Conservation (phyloP, 352 stramenopile species). For the Phytophthora brassicae region DNA sequence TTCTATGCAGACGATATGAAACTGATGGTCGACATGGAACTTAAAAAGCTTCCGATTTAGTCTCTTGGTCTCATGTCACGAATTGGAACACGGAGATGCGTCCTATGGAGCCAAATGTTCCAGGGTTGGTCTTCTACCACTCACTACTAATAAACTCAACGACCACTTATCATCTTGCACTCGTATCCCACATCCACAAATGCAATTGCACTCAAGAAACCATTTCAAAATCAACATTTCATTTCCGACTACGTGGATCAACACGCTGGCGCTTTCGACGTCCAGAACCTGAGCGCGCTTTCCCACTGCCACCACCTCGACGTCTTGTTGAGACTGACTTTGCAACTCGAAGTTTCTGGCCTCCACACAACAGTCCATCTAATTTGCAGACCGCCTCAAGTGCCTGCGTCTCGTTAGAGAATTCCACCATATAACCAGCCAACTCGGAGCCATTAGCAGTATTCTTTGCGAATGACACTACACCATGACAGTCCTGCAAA, state of each 20-base stretch:
- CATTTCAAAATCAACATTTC: constrained; percentile 9
- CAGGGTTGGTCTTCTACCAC: constrained; percentile 82
- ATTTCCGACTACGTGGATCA: constrained; percentile 51
- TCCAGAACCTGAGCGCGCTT: constrained; percentile 38
- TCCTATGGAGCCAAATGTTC: constrained; percentile 63
- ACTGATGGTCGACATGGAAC: no score
- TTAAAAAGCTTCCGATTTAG: no score
- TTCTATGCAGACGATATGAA: no score
- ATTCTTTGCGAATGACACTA: constrained; percentile 59
- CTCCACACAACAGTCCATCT: constrained; percentile 54
- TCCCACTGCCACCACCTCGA: constrained; percentile 25
- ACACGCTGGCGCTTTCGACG: constrained; percentile 73
- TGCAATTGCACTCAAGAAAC: neutral
- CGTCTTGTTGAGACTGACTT: constrained; percentile 22
- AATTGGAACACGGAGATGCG: constrained; percentile 51
- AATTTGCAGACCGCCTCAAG: constrained; percentile 45
- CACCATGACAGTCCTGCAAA: constrained; percentile 50
- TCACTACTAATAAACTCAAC: constrained; percentile 27
- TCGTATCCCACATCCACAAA: neutral
- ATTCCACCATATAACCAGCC: constrained; percentile 54
- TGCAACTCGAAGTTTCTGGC: constrained; percentile 49
- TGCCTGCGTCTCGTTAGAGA: constrained; percentile 43
- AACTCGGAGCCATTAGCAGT: constrained; percentile 18
- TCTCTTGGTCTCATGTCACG: no score
- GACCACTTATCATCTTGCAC: constrained; percentile 2